Evolutionary conservation across 1,139 yeast genomes (phyloP).

Genomic region (Blastobotrys capitulatus): DNA sequence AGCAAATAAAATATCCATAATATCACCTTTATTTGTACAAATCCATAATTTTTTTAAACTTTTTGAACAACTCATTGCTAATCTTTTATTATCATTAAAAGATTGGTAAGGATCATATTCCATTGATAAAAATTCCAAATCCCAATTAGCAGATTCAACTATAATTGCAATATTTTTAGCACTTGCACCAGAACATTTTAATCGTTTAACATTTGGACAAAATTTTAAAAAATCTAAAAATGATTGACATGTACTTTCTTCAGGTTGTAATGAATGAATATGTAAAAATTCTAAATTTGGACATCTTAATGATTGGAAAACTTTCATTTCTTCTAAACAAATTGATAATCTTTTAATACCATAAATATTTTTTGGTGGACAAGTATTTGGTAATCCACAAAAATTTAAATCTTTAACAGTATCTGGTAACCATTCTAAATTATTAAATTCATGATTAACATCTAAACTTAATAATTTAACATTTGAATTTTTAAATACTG

Average conservation of each 20-base stretch:
- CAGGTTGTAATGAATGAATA: conserved; percentile 10
- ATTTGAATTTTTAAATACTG: conserved; percentile 3
- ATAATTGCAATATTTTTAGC: conserved; percentile 8
- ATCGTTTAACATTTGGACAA: conserved; percentile 11
- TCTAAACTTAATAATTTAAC: conserved; percentile 11
- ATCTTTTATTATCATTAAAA: not conserved
- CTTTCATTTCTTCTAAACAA: conserved; percentile 13
- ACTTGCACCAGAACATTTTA: conserved; percentile 11
- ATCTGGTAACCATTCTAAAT: conserved; percentile 11
- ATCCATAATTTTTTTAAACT: conserved; percentile 10
- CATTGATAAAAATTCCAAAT: conserved; percentile 6
- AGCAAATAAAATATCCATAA: conserved; percentile 7
- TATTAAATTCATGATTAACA: conserved; percentile 11
- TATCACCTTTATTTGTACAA: conserved; percentile 9
- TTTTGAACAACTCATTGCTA: conserved; percentile 4
- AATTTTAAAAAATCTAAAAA: conserved; percentile 5
- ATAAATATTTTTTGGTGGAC: conserved; percentile 8
- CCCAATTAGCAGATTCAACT: conserved; percentile 10
- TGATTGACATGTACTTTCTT: conserved; percentile 4
- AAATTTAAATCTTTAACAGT: conserved; percentile 10
- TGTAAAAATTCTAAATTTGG: conserved; percentile 11
- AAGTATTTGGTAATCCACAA: conserved; percentile 11
- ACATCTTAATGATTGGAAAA: conserved; percentile 10
- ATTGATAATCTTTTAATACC: conserved; percentile 10
- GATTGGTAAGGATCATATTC: conserved; percentile 11